These are phyloP conservation scores for Psophocarpus tetragonolobus DNA, from an alignment of 306 rosid genomes.

Conservation along the genomic window DNA sequence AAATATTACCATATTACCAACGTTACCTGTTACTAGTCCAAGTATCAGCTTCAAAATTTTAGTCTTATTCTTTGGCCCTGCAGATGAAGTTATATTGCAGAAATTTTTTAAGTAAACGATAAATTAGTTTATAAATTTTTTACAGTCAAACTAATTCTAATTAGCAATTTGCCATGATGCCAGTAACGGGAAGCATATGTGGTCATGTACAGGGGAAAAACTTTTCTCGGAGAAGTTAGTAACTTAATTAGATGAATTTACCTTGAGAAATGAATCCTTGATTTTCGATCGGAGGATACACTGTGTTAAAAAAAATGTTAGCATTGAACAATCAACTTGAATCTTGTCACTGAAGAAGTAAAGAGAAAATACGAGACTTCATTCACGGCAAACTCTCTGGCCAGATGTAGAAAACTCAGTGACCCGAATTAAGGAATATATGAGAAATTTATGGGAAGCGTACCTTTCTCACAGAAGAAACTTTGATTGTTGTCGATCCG, in stretches of 20 bases:
- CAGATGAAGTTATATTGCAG: conserved; percentile 6
- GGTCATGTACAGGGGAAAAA: too few species aligned
- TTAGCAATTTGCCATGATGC: not conserved
- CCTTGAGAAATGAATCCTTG: too few species aligned
- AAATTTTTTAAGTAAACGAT: not conserved
- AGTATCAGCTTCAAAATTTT: conserved; percentile 36
- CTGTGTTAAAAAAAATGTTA: too few species aligned
- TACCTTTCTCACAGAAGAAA: conserved; percentile 35
- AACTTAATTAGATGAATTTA: too few species aligned
- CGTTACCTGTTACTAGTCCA: conserved; percentile 61
- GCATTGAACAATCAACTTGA: not conserved
- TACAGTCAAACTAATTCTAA: not conserved
- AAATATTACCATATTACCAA: not conserved
- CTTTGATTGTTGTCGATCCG: not conserved
- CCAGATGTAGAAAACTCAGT: not conserved
- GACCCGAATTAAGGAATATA: not conserved
- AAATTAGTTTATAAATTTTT: not conserved
- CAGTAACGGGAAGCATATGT: not conserved
- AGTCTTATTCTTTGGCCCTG: conserved; percentile 30
- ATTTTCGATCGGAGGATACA: too few species aligned
- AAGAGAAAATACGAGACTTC: not conserved
- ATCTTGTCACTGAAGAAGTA: not conserved
- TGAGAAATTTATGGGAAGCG: not conserved
- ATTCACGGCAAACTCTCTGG: not conserved
- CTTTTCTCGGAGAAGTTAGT: too few species aligned